Percentiles rank a stretch among this genome's conserved stretches.
Conservation (phyloP, 2,329 filamentous ascomycete species). For the Zasmidium cellare region DNA sequence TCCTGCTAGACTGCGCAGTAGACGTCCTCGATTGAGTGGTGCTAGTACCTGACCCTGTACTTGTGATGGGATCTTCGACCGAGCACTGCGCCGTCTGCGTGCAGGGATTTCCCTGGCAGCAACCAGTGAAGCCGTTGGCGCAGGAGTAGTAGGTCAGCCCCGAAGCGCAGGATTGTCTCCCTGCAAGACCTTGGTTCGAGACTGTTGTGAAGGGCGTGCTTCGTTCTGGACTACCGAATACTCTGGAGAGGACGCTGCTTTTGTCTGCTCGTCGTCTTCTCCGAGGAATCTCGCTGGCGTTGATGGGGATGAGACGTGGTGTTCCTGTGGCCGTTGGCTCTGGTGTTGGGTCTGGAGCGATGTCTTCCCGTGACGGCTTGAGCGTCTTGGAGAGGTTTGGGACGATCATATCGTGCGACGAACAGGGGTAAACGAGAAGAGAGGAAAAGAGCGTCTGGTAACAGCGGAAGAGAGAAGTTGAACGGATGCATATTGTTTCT, state of each 20-base stretch:
- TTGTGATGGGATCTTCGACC: not conserved
- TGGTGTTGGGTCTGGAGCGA: not conserved
- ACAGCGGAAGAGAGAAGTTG: not conserved
- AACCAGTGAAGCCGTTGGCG: constrained; percentile 29
- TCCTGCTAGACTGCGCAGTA: not conserved
- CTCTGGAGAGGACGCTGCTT: constrained; percentile 1
- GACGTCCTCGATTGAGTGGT: not conserved
- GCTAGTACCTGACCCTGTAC: not conserved
- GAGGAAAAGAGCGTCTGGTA: not conserved
- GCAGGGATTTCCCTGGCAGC: constrained; percentile 29
- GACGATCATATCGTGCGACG: not conserved
- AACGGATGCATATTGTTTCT: not conserved
- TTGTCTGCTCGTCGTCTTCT: constrained; percentile 11
- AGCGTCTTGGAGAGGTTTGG: not conserved
- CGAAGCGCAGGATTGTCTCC: constrained; percentile 22
- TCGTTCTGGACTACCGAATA: constrained; percentile 3
- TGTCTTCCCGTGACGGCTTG: not conserved
- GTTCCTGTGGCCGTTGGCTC: not conserved
- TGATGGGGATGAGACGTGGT: not conserved
- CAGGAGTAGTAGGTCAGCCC: constrained; percentile 25
- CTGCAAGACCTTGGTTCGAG: constrained; percentile 2
- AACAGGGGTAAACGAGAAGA: not conserved
- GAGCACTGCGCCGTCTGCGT: constrained; percentile 12
- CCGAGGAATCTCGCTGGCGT: constrained; percentile 5
- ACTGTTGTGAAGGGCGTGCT: not conserved